Conservation (phyloP, 768 basidiomycete genomes). For the Agaricus subrufescens region DNA sequence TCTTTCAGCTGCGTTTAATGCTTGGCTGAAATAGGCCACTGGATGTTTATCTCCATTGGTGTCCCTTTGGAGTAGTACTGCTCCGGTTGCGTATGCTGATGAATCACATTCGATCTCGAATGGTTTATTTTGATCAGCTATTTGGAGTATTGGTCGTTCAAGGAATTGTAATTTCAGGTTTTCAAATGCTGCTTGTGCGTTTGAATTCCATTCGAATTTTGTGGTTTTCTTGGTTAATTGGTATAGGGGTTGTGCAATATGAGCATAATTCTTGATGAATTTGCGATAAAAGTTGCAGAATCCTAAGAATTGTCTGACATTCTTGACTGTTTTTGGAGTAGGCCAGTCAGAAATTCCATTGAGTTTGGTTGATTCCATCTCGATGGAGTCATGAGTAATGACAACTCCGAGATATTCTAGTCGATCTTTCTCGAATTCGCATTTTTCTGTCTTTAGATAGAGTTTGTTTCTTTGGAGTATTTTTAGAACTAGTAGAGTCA, state of each 20-base stretch:
- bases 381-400: neutral
- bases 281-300: conserved; percentile 41
- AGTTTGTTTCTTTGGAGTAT: neutral
- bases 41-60: too few species aligned
- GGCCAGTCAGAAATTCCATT: conserved; percentile 31
- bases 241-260: neutral
- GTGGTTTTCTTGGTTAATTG: neutral
- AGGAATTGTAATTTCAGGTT: conserved; percentile 12
- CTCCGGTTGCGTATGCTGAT: too few species aligned
- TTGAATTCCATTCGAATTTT: neutral
- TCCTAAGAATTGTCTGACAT: conserved; percentile 37
- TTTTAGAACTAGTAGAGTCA: conserved; percentile 1
- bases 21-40: neutral
- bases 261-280: conserved; percentile 33
- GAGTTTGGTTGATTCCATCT: conserved; percentile 38
- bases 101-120: conserved; percentile 5
- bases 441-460: conserved; percentile 9
- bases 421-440: neutral
- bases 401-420: conserved; percentile 7
- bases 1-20: neutral
- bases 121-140: conserved; percentile 1
- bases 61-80: too few species aligned
- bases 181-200: conserved; percentile 15
- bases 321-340: conserved; percentile 21
- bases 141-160: neutral